phyloP scores from a whole-genome alignment of 768 basidiomycete genomes.

The Pleurotus djamor region DNA sequence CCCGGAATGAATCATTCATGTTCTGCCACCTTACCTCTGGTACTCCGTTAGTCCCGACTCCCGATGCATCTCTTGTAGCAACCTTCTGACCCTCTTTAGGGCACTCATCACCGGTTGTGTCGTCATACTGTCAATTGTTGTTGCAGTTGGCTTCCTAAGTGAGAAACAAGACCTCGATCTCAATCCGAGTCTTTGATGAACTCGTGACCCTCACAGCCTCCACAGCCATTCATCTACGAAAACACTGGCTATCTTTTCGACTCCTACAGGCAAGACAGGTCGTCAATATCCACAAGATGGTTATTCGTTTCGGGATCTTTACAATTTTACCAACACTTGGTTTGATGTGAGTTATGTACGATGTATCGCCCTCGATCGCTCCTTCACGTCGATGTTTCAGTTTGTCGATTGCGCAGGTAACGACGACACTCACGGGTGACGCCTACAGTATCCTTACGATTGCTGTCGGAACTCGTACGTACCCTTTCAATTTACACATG shows the following conservation, averaged over 20 bases:
- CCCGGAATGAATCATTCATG: neutral
- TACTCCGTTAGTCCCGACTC: neutral
- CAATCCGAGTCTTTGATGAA: neutral
- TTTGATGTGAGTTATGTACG: neutral
- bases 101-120: neutral
- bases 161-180: neutral
- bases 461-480: neutral
- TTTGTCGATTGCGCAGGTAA: neutral
- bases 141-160: slow-evolving; percentile 2
- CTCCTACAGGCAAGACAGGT: neutral
- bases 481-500: neutral
- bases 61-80: no score
- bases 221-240: neutral
- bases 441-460: neutral
- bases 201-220: neutral
- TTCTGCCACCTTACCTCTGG: neutral
- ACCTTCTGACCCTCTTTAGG: neutral
- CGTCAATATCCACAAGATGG: neutral
- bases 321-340: neutral
- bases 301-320: slow-evolving; percentile 1
- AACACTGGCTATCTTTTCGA: neutral
- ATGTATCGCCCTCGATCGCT: neutral
- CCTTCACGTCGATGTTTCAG: neutral
- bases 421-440: no score
- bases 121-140: neutral